Evolutionary conservation across 1,284 basidiomycete species (phyloP).

Genomic region (Naganishia sp.): DNA sequence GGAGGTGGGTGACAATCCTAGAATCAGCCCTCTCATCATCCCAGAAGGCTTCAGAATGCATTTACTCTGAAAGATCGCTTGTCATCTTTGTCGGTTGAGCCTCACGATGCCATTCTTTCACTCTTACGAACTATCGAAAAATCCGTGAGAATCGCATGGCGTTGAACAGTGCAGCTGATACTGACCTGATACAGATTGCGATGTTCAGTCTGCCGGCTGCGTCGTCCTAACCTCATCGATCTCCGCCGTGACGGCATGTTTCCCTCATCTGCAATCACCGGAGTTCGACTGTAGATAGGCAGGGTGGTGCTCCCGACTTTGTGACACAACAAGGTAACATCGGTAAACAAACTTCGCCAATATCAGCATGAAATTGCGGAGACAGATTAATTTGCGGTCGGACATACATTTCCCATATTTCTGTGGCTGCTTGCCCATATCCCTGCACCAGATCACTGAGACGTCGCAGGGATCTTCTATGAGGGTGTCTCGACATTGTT

Average conservation of each 20-base stretch:
- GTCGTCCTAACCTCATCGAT: conserved; percentile 71
- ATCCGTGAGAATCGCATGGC: neutral
- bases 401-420: conserved; percentile 78
- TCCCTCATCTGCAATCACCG: conserved; percentile 70
- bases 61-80: conserved; percentile 35
- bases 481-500: conserved; percentile 56
- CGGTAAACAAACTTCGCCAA: conserved; percentile 69
- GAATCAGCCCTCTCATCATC: conserved; percentile 40
- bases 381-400: neutral
- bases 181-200: conserved; percentile 83
- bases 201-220: conserved; percentile 72
- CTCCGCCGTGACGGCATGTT: conserved; percentile 64
- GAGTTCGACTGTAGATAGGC: conserved; percentile 68
- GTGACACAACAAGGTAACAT: conserved; percentile 90
- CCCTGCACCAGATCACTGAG: conserved; percentile 68
- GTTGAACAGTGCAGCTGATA: neutral
- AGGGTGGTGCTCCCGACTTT: conserved; percentile 83
- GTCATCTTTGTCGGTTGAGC: neutral
- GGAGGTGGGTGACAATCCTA: neutral
- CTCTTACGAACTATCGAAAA: conserved; percentile 58
- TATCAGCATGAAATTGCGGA: neutral
- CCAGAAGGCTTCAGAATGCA: too few relatives aligned
- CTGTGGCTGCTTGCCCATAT: conserved; percentile 64
- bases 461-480: conserved; percentile 78
- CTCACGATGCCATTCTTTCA: conserved; percentile 71